These are phyloP conservation scores for Citrullus colocynthis DNA, from an alignment of 306 rosid genomes.

Conservation along the genomic window DNA sequence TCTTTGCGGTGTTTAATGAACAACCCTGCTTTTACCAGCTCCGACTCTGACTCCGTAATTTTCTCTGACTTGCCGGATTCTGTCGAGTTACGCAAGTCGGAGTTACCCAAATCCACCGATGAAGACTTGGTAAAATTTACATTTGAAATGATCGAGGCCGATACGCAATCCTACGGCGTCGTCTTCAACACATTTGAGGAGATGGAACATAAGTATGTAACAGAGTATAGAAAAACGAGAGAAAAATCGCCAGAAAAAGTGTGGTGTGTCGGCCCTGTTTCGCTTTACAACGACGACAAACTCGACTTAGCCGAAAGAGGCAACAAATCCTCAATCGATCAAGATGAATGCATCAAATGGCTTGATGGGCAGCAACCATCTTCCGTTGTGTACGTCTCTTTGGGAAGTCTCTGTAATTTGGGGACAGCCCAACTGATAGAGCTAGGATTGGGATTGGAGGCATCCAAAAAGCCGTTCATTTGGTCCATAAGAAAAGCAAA, in stretches of 20 bases:
- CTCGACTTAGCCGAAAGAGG: constrained; percentile 52
- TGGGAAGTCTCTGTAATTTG: constrained; percentile 24
- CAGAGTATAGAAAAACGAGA: constrained; percentile 25
- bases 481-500: constrained; percentile 11
- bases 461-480: constrained; percentile 20
- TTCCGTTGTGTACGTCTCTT: constrained; percentile 42
- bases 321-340: constrained; percentile 19
- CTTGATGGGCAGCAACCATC: constrained; percentile 26
- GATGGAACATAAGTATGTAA: constrained; percentile 29
- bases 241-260: constrained; percentile 9
- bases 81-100: constrained; percentile 9
- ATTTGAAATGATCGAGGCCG: not conserved
- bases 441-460: constrained; percentile 23
- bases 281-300: constrained; percentile 19
- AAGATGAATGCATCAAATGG: constrained; percentile 22
- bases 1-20: not conserved
- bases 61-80: not conserved
- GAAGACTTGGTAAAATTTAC: not conserved
- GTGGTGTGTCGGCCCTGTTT: constrained; percentile 44
- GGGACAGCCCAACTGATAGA: constrained; percentile 11
- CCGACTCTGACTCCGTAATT: too few species aligned
- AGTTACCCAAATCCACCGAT: not conserved
- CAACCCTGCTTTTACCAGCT: too few species aligned
- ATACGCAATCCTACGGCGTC: constrained; percentile 11
- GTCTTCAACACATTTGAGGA: constrained; percentile 21